A percentile compares a stretch with the other conserved stretches of the same genome.
Evolutionary conservation across 1,139 yeast genomes (phyloP).

Genomic region (Scheffersomyces segobiensis): DNA sequence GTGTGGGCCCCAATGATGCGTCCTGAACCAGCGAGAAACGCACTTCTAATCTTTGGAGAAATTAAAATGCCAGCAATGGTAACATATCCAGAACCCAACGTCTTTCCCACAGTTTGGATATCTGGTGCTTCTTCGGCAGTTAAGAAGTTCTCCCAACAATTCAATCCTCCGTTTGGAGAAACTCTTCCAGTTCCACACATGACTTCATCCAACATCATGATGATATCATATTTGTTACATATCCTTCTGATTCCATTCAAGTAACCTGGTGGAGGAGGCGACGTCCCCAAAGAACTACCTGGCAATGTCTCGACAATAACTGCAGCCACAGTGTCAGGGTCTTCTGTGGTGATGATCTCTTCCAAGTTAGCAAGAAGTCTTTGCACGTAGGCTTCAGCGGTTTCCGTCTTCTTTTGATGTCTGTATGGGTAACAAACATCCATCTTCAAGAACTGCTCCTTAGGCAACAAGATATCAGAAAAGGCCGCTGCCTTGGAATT

Average conservation of each 20-base stretch:
- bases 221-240: slow-evolving; percentile 58
- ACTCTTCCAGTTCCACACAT: slow-evolving; percentile 66
- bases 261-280: slow-evolving; percentile 58
- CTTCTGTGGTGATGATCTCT: slow-evolving; percentile 46
- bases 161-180: slow-evolving; percentile 30
- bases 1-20: slow-evolving; percentile 56
- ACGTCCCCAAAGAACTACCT: slow-evolving; percentile 60
- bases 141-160: slow-evolving; percentile 53
- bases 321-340: slow-evolving; percentile 55
- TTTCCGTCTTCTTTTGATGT: slow-evolving; percentile 44
- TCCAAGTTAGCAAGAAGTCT: slow-evolving; percentile 50
- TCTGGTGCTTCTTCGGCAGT: slow-evolving; percentile 55
- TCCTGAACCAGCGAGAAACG: slow-evolving; percentile 45
- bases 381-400: slow-evolving; percentile 49
- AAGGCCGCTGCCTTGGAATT: slow-evolving; percentile 44
- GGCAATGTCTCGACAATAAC: slow-evolving; percentile 56
- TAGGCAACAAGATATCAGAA: slow-evolving; percentile 41
- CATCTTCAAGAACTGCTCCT: slow-evolving; percentile 45
- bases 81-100: slow-evolving; percentile 63
- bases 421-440: slow-evolving; percentile 53
- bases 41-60: slow-evolving; percentile 49
- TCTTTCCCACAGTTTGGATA: slow-evolving; percentile 61
- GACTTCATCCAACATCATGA: slow-evolving; percentile 61
- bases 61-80: slow-evolving; percentile 62
- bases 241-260: slow-evolving; percentile 53